Evolutionary conservation across 495 filamentous ascomycete species (phyloP), one percentile per base, ranked within the genome.

Genomic region (Thermothielavioides terrestris): DNA sequence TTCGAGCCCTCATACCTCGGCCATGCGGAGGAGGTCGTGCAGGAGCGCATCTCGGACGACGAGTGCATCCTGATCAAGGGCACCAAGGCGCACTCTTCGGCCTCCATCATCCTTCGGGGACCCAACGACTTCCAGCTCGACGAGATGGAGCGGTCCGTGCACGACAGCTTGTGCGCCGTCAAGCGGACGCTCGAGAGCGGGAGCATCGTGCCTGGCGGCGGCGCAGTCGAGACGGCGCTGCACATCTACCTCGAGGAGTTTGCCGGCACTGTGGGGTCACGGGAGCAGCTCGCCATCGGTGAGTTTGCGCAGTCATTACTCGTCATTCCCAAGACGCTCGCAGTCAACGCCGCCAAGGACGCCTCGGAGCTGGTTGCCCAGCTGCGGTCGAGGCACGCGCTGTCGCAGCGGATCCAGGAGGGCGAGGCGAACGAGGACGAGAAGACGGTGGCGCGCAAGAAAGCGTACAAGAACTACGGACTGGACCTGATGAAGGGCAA

Each of bases 191-290:
- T 99, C 32, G 92, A 99, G 74, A 94, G 88, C 66, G 92, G 92
- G 45, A 89, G 86, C 69, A 90, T 99, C 50, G 92, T 99, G 28
- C 92, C 92, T 28, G 92, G 92, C 42, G 92, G 90, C 57, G 92
- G 90, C 56, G 94, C 92, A 11, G 94, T 95, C 17, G 92, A 99
- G 75, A 97, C 92, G n/a, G 92, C 92, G 22, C 77, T 99, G 46
- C 92, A 95, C 72, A 99, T 99, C 65, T 97, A 97, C 72, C 79
- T 99, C 27, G 92, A 99, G 75, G 94, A 99, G 68, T 97, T 94
- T 70, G 92, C 92, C n/a, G 90, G 91, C 58, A 95, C 92, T 47
- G 89, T 99, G 46, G 90, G 92, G 55, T 96, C 90, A 27, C 82
- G 92, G 52, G 92, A 99, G 73, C 92, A 99, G 76, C 83, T 97